Base-by-base conservation (phyloP, 192 early-diverging fungal species). In the Entomortierella parvispora region DNA sequence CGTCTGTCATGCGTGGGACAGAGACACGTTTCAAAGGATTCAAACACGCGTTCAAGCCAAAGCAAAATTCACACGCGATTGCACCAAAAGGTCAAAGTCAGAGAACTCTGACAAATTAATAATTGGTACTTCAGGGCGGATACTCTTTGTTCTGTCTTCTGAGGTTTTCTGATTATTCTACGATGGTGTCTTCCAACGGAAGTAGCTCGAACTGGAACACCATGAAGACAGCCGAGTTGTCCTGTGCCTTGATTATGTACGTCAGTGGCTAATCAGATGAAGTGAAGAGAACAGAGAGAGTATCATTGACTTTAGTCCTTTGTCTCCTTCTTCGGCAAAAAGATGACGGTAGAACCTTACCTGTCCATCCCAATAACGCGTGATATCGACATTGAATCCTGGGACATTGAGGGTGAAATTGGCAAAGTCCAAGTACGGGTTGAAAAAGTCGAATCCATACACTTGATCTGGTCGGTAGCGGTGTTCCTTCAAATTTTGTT, bases 371-470 rank as follows among this genome's bases (percentile, higher is more conserved):
- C 82, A 86, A 63, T 84, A 88, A 17, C 67, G 77, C n/a, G 85
- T 58, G 10, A 82, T 75, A 40, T 81, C 68, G 9, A 88, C 58
- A 34, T 77, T 68, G 56, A 90, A 82, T 29, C 80, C 83, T 8
- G 85, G 87, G 34, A 85, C 62, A 37, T 80, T 69, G 15, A 68
- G 46, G 12, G 68, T 64, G 45, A 83, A 62, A 51, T 83, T 79
- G 42, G 81, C 58, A 76, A 87, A 84, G 58, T 84, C 79, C 22
- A 87, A 48, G 67, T 79, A 87, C 0, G 79, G 62, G 56, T 86
- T 87, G 71, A 83, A 83, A 57, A 93, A 91, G 79, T 95, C 92
- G 43, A 91, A 81, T 23, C 90, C 84, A 76, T 91, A 95, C 3
- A 94, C 84, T 31, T 93, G 83, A 56, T 93, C 86, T 1, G 90